Evolutionary conservation across 2,329 filamentous ascomycete genomes (phyloP), one percentile per base, ranked within the genome.

Genomic region (Microcera coccophila): DNA sequence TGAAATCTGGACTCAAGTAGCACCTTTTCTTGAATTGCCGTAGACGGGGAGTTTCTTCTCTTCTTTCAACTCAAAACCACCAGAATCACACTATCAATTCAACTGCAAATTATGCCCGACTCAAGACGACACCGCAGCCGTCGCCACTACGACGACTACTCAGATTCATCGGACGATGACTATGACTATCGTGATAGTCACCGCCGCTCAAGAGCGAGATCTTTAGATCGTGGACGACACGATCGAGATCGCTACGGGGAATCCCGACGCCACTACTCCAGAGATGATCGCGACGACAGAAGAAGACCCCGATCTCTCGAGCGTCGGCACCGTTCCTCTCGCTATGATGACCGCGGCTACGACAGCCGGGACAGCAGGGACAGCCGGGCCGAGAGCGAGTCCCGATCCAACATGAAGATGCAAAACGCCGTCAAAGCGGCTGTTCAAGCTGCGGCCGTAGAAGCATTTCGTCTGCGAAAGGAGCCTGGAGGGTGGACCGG

Each of bases 401-500:
- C 22, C 7, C 22, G 22, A 26, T 7, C 7, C 22, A 26, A 26
- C 12, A 38, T n/a, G 54, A 47, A 38, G 24, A 4, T 39, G 11
- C 29, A 47, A 15, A 44, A 48, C 20, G 44, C 49, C 4, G 24
- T 39, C 17, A 41, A 42, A 8, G 48, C 57, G 3, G 68, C 67
- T 3, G 50, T 70, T 3, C 58, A 68, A 39, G 67, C 67, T 1
- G 68, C 66, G 15, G 67, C 65, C 4, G 49, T 67, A 14, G 64
- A 67, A 8, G 68, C 67, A 5, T 63, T 67, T 45, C 55, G 64
- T 8, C 47, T 69, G 19, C 61, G 65, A 42, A 62, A 65, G 36
- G 59, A 69, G 31, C 66, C 67, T 1, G 66, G 67, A 3, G 52
- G 56, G 4, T 70, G 68, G 67, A 57, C 58, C 5, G 64, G 68